phyloP scores from a whole-genome alignment of 2,329 filamentous ascomycete genomes.

The Tolypocladium cylindrosporum region DNA sequence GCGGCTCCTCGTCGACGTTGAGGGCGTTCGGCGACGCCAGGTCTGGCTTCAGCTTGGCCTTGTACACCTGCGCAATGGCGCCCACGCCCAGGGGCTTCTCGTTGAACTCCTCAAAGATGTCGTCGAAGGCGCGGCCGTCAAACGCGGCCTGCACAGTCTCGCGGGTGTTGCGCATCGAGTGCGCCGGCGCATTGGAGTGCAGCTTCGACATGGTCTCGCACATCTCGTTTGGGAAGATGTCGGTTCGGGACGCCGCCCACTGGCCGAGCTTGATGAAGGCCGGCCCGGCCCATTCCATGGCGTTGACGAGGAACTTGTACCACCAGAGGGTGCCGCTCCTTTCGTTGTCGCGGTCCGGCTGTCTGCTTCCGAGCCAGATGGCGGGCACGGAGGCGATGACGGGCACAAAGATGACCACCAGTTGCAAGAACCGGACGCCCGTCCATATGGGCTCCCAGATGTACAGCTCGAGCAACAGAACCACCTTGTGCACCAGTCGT shows the following conservation, averaged over 20 bases:
- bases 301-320: slow-evolving; percentile 77
- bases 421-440: slow-evolving; percentile 75
- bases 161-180: slow-evolving; percentile 73
- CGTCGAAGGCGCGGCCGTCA: slow-evolving; percentile 65
- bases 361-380: slow-evolving; percentile 66
- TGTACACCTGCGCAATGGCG: slow-evolving; percentile 96
- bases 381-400: slow-evolving; percentile 71
- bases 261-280: slow-evolving; percentile 99
- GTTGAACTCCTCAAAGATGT: slow-evolving; percentile 94
- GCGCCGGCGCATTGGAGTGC: slow-evolving; percentile 88
- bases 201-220: slow-evolving; percentile 89
- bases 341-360: slow-evolving; percentile 59
- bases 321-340: slow-evolving; percentile 81
- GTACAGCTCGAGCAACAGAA: slow-evolving; percentile 60
- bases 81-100: slow-evolving; percentile 84
- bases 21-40: slow-evolving; percentile 55
- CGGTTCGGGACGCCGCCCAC: slow-evolving; percentile 93
- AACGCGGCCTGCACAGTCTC: slow-evolving; percentile 75
- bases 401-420: slow-evolving; percentile 82
- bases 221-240: slow-evolving; percentile 91
- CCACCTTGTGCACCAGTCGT: slow-evolving; percentile 46
- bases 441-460: slow-evolving; percentile 84
- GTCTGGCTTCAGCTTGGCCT: slow-evolving; percentile 77
- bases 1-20: slow-evolving; percentile 30
- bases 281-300: slow-evolving; percentile 89